These are phyloP conservation scores for Pseudopithomyces maydicus DNA, from an alignment of 2,329 filamentous ascomycete genomes.

Conservation along the genomic window DNA sequence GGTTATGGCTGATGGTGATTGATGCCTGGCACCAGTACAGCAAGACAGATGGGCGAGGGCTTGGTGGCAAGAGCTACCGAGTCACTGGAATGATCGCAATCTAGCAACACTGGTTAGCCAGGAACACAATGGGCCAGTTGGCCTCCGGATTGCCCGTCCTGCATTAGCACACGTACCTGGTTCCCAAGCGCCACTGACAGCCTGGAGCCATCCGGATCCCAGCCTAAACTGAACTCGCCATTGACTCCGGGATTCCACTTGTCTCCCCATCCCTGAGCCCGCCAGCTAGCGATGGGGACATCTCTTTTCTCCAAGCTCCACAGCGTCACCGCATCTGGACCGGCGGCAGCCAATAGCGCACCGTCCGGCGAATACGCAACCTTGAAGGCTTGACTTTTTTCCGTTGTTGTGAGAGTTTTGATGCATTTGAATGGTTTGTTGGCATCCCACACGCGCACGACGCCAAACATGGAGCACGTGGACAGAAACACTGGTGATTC, in stretches of 20 bases:
- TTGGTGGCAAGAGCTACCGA: constrained; percentile 20
- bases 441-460: constrained; percentile 48
- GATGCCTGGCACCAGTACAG: background rate
- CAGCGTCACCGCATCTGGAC: constrained; percentile 51
- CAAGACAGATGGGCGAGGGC: background rate
- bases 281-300: constrained; percentile 43
- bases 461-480: constrained; percentile 48
- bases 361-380: constrained; percentile 53
- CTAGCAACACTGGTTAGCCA: constrained; percentile 20
- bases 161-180: constrained; percentile 31
- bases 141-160: background rate
- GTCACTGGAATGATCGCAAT: constrained; percentile 42
- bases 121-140: background rate
- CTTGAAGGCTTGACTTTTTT: constrained; percentile 44
- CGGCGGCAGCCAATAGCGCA: constrained; percentile 49
- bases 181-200: constrained; percentile 45
- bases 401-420: constrained; percentile 34
- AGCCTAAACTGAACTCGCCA: constrained; percentile 44
- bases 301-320: constrained; percentile 48
- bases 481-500: constrained; percentile 42
- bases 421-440: constrained; percentile 41
- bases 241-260: constrained; percentile 41
- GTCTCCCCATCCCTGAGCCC: constrained; percentile 30
- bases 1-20: background rate
- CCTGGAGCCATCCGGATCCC: constrained; percentile 46